Evolutionary conservation across 2,329 filamentous ascomycete genomes (phyloP), one percentile per base, ranked within the genome.

Genomic region (Penicillium brasilianum): DNA sequence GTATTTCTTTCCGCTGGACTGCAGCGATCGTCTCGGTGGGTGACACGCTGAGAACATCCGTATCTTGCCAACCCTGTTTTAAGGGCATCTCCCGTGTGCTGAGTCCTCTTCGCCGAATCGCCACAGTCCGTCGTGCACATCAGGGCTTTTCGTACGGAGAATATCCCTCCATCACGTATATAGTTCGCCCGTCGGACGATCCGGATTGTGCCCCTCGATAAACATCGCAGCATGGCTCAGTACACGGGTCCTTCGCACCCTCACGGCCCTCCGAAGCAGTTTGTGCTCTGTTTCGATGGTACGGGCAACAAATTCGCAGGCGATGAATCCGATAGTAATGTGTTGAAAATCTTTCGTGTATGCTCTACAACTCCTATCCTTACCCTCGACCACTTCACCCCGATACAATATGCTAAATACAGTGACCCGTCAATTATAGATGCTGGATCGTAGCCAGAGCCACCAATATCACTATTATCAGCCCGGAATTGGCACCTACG

Each of bases 291-390:
- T 61, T 80, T 80, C 57, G 74, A 82, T 69, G 79, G 79, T 34
- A 81, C 79, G 0, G 78, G 78, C 5, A 80, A 79, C 58, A 80
- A 77, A 55, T 81, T 78, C 59, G 70, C 70, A 14, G 78, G 79
- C 18, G 79, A 78, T 57, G 74, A 78, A 53, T 76, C 76, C 3
- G 79, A 81, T 64, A 81, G 78, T 68, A 81, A 81, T 71, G 80
- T 81, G 34, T 71, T 81, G 52, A 81, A 79, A 64, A 78, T 81
- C 32, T 81, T 78, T 71, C 77, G 77, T 39, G 78, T 78, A 72
- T 69, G 73, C 69, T 39, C 14, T 28, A 6, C 46, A n/a, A 20
- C 14, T 18, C 46, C 25, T 20, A n/a, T 16, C 41, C 43, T 48
- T 8, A 14, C 14, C 3, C 25, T n/a, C 25, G 44, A n/a, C 4